Percentiles rank a stretch among this genome's conserved stretches.
phyloP scores from a whole-genome alignment of 257 asterid genomes.

The Paraleonurus japonicus region DNA sequence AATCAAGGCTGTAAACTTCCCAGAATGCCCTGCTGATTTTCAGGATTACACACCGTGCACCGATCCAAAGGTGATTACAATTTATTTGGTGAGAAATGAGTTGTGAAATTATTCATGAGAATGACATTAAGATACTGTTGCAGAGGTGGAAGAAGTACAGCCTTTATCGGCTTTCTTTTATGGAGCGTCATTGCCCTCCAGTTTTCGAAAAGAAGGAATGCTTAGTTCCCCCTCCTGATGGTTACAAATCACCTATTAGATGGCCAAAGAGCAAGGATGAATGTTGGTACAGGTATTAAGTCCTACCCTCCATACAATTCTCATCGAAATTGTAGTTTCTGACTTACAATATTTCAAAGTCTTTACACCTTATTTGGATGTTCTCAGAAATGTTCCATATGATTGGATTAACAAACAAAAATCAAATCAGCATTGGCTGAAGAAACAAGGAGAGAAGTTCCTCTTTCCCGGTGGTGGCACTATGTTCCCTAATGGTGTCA shows the following conservation, averaged over 20 bases:
- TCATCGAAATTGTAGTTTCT: not conserved
- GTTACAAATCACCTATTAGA: slow-evolving; percentile 66
- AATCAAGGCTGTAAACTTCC: slow-evolving; percentile 52
- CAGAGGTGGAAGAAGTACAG: slow-evolving; percentile 79
- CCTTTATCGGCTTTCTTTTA: slow-evolving; percentile 57
- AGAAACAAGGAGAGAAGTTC: slow-evolving; percentile 93
- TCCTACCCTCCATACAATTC: not conserved
- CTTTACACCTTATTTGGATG: not conserved
- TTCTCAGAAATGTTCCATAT: slow-evolving; percentile 84
- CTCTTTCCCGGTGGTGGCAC: slow-evolving; percentile 98
- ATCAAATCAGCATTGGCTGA: slow-evolving; percentile 94
- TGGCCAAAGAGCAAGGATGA: slow-evolving; percentile 87
- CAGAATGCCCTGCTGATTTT: slow-evolving; percentile 67
- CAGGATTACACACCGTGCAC: slow-evolving; percentile 99
- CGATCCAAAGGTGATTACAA: slow-evolving; percentile 74
- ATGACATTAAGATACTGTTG: slow-evolving; percentile 21
- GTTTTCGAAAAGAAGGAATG: slow-evolving; percentile 70
- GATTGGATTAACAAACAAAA: slow-evolving; percentile 97
- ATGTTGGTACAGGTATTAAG: slow-evolving; percentile 81
- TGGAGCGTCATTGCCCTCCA: slow-evolving; percentile 93
- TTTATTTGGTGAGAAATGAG: not conserved
- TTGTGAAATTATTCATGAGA: not conserved
- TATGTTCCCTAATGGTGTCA: slow-evolving; percentile 95
- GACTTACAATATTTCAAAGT: not conserved
- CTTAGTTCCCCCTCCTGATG: slow-evolving; percentile 80